Conservation (phyloP, 2,329 filamentous ascomycete species). For the Lachnellula hyalina region DNA sequence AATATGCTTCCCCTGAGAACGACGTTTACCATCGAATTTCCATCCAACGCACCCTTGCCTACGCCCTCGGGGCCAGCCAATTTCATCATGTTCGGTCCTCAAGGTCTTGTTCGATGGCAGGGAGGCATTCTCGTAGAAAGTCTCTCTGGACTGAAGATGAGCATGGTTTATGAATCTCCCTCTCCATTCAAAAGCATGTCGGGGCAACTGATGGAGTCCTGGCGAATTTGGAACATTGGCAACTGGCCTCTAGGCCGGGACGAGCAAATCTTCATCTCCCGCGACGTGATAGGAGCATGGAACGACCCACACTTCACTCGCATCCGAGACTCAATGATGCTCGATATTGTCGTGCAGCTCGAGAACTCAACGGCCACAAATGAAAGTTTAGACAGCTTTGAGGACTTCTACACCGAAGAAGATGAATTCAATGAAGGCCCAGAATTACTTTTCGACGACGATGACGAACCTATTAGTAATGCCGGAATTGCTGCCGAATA, state of each 20-base stretch:
- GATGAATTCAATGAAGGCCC: slow-evolving; percentile 10
- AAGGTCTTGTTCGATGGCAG: slow-evolving; percentile 43
- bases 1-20: slow-evolving; percentile 64
- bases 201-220: slow-evolving; percentile 42
- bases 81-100: slow-evolving; percentile 44
- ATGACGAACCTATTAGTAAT: slow-evolving; percentile 4
- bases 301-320: slow-evolving; percentile 81
- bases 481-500: slow-evolving; percentile 29
- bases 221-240: slow-evolving; percentile 75
- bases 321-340: slow-evolving; percentile 63
- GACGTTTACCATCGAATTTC: slow-evolving; percentile 64
- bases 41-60: slow-evolving; percentile 36
- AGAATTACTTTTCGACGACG: slow-evolving; percentile 14
- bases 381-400: slow-evolving; percentile 14
- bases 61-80: slow-evolving; percentile 21
- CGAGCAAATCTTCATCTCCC: slow-evolving; percentile 76
- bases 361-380: slow-evolving; percentile 22
- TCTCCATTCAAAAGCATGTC: slow-evolving; percentile 28
- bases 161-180: slow-evolving; percentile 60
- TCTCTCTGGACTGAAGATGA: slow-evolving; percentile 55
- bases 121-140: slow-evolving; percentile 46
- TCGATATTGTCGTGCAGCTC: slow-evolving; percentile 65
- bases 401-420: slow-evolving; percentile 19
- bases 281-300: slow-evolving; percentile 69
- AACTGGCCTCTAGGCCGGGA: slow-evolving; percentile 78